phyloP scores from a whole-genome alignment of 2,329 filamentous ascomycete genomes.

The Phoma sp. region DNA sequence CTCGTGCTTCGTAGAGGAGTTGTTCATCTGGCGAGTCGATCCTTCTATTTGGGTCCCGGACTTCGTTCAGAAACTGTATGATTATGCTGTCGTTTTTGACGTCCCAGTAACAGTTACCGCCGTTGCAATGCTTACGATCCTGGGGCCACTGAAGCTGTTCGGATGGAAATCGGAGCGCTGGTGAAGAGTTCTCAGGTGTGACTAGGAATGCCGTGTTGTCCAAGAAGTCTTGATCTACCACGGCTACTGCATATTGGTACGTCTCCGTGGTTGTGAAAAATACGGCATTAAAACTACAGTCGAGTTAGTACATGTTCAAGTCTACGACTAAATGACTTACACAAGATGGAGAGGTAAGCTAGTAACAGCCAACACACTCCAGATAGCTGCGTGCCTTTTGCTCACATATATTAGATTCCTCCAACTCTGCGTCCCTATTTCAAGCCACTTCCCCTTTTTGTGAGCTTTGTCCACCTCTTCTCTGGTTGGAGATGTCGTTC shows the following conservation, averaged over 20 bases:
- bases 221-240: slow-evolving; percentile 14
- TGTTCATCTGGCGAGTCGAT: background rate
- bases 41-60: slow-evolving; percentile 4
- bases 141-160: slow-evolving; percentile 3
- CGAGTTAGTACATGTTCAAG: background rate
- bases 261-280: slow-evolving; percentile 26
- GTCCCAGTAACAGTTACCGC: slow-evolving; percentile 15
- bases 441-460: slow-evolving; percentile 33
- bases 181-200: slow-evolving; percentile 19
- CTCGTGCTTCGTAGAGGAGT: background rate
- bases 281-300: slow-evolving; percentile 23
- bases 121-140: too few species aligned
- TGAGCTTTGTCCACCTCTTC: slow-evolving; percentile 31
- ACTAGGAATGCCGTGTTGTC: slow-evolving; percentile 14
- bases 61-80: slow-evolving; percentile 14
- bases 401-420: slow-evolving; percentile 21
- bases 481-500: slow-evolving; percentile 29
- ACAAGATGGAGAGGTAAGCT: slow-evolving; percentile 28
- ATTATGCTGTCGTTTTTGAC: slow-evolving; percentile 9
- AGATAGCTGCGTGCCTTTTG: slow-evolving; percentile 18
- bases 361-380: slow-evolving; percentile 19
- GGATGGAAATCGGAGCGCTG: slow-evolving; percentile 8
- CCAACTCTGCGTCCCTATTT: slow-evolving; percentile 26
- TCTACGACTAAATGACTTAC: slow-evolving; percentile 4
- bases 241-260: slow-evolving; percentile 28